Evolutionary conservation across 257 asterid genomes (phyloP).

Genomic region (Craterostigma plantagineum): DNA sequence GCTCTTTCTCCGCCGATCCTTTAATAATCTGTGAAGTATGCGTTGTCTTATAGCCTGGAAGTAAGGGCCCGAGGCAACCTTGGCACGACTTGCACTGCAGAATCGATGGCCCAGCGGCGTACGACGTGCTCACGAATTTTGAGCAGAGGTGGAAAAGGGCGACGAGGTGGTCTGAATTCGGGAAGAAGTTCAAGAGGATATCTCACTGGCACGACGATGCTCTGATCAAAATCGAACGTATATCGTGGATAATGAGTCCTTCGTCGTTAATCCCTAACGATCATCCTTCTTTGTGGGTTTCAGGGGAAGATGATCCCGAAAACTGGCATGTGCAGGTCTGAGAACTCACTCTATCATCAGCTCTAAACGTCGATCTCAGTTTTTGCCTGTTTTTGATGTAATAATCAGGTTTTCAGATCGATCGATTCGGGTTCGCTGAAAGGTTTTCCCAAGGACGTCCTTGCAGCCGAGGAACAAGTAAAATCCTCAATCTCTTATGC

Average conservation of each 20-base stretch:
- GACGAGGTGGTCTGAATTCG: conserved; percentile 21
- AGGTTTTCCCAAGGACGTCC: conserved; percentile 33
- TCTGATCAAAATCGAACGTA: conserved; percentile 45
- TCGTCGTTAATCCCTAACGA: conserved; percentile 31
- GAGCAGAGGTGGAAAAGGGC: conserved; percentile 51
- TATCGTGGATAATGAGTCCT: conserved; percentile 72
- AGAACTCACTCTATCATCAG: too few relatives aligned
- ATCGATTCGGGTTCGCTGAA: conserved; percentile 40
- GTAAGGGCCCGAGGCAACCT: conserved; percentile 42
- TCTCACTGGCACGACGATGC: conserved; percentile 36
- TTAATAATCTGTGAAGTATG: background rate
- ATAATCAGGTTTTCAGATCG: conserved; percentile 40
- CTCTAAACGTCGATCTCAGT: too few relatives aligned
- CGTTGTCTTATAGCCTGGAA: conserved; percentile 17
- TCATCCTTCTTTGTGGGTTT: conserved; percentile 46
- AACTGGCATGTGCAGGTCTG: conserved; percentile 56
- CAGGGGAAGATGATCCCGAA: conserved; percentile 33
- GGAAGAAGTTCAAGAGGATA: conserved; percentile 14
- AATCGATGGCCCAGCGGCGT: conserved; percentile 48
- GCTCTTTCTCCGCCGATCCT: too few relatives aligned
- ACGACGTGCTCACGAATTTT: conserved; percentile 36
- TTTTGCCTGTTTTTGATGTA: too few relatives aligned
- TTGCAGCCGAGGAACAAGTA: conserved; percentile 46
- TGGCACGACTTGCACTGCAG: conserved; percentile 55
- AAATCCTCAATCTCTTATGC: background rate